phyloP scores from a whole-genome alignment of 495 filamentous ascomycete species.

The Bathelium albidoporum region DNA sequence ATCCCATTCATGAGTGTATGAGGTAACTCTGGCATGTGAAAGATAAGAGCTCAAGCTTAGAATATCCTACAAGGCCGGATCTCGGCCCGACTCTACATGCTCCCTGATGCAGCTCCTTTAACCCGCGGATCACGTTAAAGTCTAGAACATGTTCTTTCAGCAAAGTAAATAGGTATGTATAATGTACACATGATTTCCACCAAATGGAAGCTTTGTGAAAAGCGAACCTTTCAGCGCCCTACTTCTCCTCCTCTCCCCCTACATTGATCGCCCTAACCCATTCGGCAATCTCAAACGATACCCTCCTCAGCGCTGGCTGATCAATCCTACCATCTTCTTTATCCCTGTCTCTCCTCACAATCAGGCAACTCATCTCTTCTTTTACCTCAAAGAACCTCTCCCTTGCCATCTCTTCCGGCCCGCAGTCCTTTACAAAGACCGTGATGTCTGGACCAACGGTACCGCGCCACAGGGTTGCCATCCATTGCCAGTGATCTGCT shows the following conservation, averaged over 20 bases:
- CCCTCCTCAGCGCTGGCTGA: conserved; percentile 55
- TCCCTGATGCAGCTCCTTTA: no score
- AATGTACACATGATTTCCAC: no score
- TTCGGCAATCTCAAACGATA: conserved; percentile 78
- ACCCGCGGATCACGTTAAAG: no score
- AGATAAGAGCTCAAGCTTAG: no score
- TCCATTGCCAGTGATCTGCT: conserved; percentile 96
- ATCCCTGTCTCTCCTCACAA: conserved; percentile 44
- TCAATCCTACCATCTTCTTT: conserved; percentile 40
- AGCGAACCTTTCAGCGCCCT: no score
- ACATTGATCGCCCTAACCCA: conserved; percentile 46
- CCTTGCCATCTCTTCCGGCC: conserved; percentile 21
- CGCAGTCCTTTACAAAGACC: conserved; percentile 47
- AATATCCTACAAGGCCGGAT: neutral
- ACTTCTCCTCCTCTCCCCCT: conserved; percentile 8
- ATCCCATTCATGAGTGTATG: no score
- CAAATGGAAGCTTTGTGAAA: no score
- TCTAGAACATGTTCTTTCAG: no score
- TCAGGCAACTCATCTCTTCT: conserved; percentile 43
- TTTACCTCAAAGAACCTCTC: conserved; percentile 28
- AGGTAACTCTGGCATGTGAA: neutral
- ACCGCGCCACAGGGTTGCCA: conserved; percentile 86
- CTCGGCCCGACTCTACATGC: no score
- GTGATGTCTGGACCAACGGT: conserved; percentile 81
- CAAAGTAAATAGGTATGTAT: no score